Evolutionary conservation across 2,329 filamentous ascomycete genomes (phyloP).

Genomic region (Sarocladium oryzae): DNA sequence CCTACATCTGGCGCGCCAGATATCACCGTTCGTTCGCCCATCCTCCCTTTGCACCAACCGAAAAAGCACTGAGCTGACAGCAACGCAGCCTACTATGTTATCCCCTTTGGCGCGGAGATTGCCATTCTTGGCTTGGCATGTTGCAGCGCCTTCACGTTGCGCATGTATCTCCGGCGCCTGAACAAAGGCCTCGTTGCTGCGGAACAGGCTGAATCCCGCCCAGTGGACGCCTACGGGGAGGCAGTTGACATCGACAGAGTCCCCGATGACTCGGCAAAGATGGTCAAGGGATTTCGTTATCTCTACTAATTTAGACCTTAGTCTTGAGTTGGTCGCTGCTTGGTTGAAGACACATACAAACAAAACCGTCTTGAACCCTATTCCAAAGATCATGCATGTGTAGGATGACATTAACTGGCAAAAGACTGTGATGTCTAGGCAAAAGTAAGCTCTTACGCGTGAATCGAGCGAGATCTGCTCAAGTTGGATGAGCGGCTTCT

Average conservation of each 20-base stretch:
- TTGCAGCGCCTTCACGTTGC: slow-evolving; percentile 12
- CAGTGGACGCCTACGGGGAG: neutral
- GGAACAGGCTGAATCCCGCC: neutral
- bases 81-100: slow-evolving; percentile 33
- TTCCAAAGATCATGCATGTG: no score
- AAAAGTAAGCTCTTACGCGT: no score
- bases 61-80: no score
- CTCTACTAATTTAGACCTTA: slow-evolving; percentile 16
- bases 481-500: no score
- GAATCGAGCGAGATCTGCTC: no score
- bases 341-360: no score
- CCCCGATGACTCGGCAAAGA: slow-evolving; percentile 36
- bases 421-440: no score
- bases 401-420: no score
- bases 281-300: slow-evolving; percentile 43
- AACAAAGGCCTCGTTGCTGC: slow-evolving; percentile 1
- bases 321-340: no score
- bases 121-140: slow-evolving; percentile 33
- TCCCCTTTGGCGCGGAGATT: slow-evolving; percentile 38
- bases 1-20: slow-evolving; percentile 18
- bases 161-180: slow-evolving; percentile 11
- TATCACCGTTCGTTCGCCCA: neutral
- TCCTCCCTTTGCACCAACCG: neutral
- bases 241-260: neutral
- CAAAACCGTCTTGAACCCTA: no score